Conservation (phyloP, 2,329 filamentous ascomycete genomes). For the Stemphylium lycopersici region DNA sequence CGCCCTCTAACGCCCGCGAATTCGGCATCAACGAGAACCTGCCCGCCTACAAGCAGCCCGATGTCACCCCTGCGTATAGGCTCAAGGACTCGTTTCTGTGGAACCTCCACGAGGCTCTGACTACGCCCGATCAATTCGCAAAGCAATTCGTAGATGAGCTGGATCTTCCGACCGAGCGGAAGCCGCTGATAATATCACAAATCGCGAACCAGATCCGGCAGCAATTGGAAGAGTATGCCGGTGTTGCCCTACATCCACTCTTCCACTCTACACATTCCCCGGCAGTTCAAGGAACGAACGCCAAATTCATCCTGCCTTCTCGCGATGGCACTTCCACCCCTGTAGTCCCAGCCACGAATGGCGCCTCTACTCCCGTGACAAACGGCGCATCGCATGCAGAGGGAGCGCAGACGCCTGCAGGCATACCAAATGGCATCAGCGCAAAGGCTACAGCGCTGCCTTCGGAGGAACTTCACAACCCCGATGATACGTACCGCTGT, state of each 20-base stretch:
- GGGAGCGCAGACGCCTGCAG: conserved; percentile 54
- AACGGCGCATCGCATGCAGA: conserved; percentile 55
- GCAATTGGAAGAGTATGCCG: conserved; percentile 94
- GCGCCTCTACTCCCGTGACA: conserved; percentile 61
- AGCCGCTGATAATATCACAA: conserved; percentile 69
- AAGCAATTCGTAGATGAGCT: conserved; percentile 87
- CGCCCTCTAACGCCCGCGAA: conserved; percentile 64
- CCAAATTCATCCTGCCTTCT: conserved; percentile 50
- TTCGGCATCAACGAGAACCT: conserved; percentile 71
- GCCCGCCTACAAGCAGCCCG: conserved; percentile 79
- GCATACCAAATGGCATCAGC: conserved; percentile 64
- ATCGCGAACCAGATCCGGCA: conserved; percentile 95
- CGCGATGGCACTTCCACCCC: conserved; percentile 60
- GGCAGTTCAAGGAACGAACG: conserved; percentile 37
- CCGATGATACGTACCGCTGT: conserved; percentile 93
- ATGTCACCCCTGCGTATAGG: conserved; percentile 81
- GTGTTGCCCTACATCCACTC: conserved; percentile 88
- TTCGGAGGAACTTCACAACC: conserved; percentile 78
- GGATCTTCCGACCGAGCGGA: conserved; percentile 77
- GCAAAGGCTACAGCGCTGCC: conserved; percentile 70
- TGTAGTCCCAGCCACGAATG: conserved; percentile 54
- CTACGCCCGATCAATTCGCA: conserved; percentile 97
- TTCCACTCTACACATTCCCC: conserved; percentile 68
- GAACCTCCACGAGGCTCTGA: conserved; percentile 94
- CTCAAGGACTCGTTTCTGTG: conserved; percentile 95